These are phyloP conservation scores for Linderniella brevidens DNA, from an alignment of 257 asterid genomes.

Conservation along the genomic window DNA sequence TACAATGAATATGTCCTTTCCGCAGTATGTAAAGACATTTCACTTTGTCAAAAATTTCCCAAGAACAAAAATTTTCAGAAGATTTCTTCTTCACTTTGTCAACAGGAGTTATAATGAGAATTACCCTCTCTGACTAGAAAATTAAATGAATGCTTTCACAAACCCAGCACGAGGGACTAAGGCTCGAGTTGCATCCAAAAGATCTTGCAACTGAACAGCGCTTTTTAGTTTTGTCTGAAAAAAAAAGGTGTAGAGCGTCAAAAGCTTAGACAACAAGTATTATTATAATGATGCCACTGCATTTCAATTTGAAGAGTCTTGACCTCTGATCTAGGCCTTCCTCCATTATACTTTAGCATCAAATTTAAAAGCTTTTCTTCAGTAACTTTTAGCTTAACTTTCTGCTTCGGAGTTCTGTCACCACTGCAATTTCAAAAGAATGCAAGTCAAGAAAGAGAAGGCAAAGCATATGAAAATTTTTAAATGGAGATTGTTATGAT, in stretches of 20 bases:
- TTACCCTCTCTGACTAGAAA: not conserved
- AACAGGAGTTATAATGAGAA: not conserved
- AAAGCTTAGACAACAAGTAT: constrained; percentile 6
- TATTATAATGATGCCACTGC: not conserved
- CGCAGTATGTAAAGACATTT: too few relatives aligned
- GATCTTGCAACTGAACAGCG: constrained; percentile 98
- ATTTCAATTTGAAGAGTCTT: constrained; percentile 3
- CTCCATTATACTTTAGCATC: constrained; percentile 93
- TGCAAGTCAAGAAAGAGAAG: constrained; percentile 11
- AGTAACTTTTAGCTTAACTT: constrained; percentile 91
- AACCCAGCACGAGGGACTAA: constrained; percentile 87
- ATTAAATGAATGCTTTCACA: constrained; percentile 11
- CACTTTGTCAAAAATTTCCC: too few relatives aligned
- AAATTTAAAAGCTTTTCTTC: constrained; percentile 93
- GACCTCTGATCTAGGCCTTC: constrained; percentile 94
- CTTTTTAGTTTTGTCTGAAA: constrained; percentile 90
- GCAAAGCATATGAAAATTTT: constrained; percentile 7
- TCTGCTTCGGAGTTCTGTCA: constrained; percentile 98
- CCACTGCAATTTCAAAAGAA: constrained; percentile 45
- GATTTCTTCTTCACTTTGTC: too few relatives aligned
- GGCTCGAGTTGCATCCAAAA: constrained; percentile 88
- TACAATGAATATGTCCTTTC: too few relatives aligned
- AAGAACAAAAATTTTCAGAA: too few relatives aligned
- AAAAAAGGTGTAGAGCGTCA: constrained; percentile 10
- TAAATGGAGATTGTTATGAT: not conserved